These are phyloP conservation scores for Suillus lakei DNA, from an alignment of 768 basidiomycete genomes.

Conservation along the genomic window DNA sequence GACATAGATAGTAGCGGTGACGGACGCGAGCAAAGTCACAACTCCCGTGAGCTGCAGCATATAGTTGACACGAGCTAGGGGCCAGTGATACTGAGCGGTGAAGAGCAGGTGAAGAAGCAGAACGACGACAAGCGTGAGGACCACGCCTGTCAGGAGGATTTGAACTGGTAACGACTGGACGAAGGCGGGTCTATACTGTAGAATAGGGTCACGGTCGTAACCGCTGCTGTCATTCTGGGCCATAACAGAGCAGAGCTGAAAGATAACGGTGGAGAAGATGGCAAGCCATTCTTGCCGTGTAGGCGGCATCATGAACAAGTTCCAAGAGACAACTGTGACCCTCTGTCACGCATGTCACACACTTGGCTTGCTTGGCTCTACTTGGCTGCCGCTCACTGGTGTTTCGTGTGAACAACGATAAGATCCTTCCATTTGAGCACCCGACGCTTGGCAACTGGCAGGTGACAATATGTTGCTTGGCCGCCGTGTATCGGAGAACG, in stretches of 20 bases:
- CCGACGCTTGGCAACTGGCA: neutral
- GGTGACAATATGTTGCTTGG: neutral
- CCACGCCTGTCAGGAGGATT: constrained; percentile 82
- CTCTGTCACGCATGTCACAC: neutral
- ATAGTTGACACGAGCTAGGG: constrained; percentile 92
- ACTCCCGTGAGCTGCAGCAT: constrained; percentile 87
- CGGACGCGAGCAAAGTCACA: constrained; percentile 74
- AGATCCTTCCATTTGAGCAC: neutral
- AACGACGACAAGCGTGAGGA: constrained; percentile 81
- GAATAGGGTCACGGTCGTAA: constrained; percentile 67
- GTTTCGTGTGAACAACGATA: neutral
- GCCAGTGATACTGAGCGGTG: constrained; percentile 95
- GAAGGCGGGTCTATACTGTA: constrained; percentile 78
- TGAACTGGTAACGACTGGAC: constrained; percentile 91
- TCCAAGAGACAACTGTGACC: neutral
- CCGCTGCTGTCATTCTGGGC: constrained; percentile 16
- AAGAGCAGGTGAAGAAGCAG: constrained; percentile 93
- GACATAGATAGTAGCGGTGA: constrained; percentile 78
- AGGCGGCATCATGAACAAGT: neutral
- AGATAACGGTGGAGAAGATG: constrained; percentile 13
- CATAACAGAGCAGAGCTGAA: constrained; percentile 24
- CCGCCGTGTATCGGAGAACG: neutral
- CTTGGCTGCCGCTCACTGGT: neutral
- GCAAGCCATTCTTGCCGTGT: neutral
- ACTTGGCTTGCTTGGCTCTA: constrained; percentile 7